These are phyloP conservation scores for Vitis hybrid DNA, from an alignment of 177 flowering plant genomes.

Conservation along the genomic window DNA sequence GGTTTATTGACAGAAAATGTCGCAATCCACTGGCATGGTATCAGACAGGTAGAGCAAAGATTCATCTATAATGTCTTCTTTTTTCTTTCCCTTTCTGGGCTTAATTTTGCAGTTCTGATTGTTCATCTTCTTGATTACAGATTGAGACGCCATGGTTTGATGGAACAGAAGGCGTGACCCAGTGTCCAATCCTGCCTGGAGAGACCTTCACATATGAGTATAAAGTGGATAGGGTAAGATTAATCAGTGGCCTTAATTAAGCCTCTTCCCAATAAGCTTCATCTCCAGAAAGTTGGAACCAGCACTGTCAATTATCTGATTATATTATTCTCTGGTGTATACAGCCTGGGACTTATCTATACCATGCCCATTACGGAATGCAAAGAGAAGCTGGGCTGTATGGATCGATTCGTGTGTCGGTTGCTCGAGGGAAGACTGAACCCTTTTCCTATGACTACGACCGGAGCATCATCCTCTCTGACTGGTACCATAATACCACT, in stretches of 20 bases:
- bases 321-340: not conserved
- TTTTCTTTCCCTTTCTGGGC: not conserved
- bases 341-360: constrained; percentile 87
- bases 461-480: constrained; percentile 64
- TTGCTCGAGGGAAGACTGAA: constrained; percentile 53
- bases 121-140: constrained; percentile 27
- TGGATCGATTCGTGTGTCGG: constrained; percentile 63
- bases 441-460: constrained; percentile 81
- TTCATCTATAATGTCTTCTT: not conserved
- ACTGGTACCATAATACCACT: constrained; percentile 86
- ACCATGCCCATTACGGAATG: constrained; percentile 95
- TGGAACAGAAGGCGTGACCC: constrained; percentile 54
- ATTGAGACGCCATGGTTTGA: constrained; percentile 88
- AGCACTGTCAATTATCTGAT: too few relatives aligned
- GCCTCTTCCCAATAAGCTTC: too few relatives aligned
- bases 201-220: too few relatives aligned
- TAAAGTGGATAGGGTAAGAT: too few relatives aligned
- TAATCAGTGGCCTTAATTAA: too few relatives aligned
- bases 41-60: constrained; percentile 61
- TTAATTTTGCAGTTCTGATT: not conserved
- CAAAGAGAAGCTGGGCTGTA: constrained; percentile 82
- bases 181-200: too few relatives aligned
- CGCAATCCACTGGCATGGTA: constrained; percentile 97
- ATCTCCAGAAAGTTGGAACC: too few relatives aligned
- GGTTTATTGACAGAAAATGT: constrained; percentile 67